Evolutionary conservation across 805 yeast species (phyloP).

Genomic region (Teunomyces panamensis): DNA sequence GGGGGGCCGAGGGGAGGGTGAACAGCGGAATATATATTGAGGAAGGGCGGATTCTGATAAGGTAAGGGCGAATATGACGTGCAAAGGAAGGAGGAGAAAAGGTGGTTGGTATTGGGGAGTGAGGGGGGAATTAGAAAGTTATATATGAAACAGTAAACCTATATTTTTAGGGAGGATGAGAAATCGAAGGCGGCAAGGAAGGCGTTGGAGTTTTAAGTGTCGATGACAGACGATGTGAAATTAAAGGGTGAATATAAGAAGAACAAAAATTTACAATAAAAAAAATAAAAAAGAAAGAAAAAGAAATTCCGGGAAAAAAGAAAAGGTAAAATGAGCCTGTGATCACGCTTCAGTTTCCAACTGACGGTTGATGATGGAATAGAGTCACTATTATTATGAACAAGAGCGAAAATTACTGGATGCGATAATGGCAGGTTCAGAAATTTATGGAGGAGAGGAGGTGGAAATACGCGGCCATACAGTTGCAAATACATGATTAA

Average conservation of each 20-base stretch:
- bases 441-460: too few species aligned
- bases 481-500: too few species aligned
- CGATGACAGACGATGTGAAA: constrained; percentile 5
- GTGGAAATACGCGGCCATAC: too few species aligned
- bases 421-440: too few species aligned
- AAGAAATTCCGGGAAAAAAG: neutral
- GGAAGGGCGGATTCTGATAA: neutral
- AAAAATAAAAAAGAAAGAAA: neutral
- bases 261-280: neutral
- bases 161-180: neutral
- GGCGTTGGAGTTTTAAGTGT: constrained; percentile 3
- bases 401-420: too few species aligned
- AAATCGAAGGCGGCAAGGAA: constrained; percentile 1
- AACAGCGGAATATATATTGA: neutral
- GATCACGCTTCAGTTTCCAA: neutral
- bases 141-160: neutral
- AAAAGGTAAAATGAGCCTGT: constrained; percentile 2
- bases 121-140: neutral
- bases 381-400: neutral
- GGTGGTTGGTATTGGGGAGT: neutral
- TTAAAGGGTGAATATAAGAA: constrained; percentile 6
- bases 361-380: constrained; percentile 1
- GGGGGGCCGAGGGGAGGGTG: neutral
- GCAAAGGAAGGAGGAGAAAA: too few species aligned
- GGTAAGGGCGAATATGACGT: neutral